Evolutionary conservation across 176 grass and related monocot genomes (phyloP).

Genomic region (Avena insularis): DNA sequence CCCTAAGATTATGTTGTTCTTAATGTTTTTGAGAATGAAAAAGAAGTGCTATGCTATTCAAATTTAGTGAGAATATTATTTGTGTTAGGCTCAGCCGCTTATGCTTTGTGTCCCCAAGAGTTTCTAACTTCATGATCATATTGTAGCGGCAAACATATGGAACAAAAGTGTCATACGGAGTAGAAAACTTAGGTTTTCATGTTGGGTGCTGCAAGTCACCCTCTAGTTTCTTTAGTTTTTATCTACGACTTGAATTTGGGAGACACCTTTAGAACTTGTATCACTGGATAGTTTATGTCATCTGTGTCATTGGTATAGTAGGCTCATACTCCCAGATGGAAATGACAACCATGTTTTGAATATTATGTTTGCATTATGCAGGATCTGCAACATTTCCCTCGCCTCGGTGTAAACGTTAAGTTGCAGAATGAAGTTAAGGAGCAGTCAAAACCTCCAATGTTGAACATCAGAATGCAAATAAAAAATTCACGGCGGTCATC

Average conservation of each 20-base stretch:
- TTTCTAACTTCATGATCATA: conserved; percentile 1
- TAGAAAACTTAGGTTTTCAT: conserved; percentile 8
- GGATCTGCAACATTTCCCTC: conserved; percentile 90
- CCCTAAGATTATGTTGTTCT: background rate
- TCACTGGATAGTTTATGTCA: conserved; percentile 32
- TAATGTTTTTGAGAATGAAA: conserved; percentile 21
- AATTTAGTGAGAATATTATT: background rate
- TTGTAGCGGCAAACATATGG: background rate
- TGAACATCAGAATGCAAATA: conserved; percentile 81
- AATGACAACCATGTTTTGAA: conserved; percentile 37
- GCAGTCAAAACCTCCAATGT: conserved; percentile 52
- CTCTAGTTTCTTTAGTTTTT: conserved; percentile 5
- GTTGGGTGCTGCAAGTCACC: background rate
- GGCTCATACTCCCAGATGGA: background rate
- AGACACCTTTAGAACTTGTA: conserved; percentile 25
- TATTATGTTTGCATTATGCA: conserved; percentile 44
- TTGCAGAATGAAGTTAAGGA: conserved; percentile 62
- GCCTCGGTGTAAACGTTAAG: conserved; percentile 64
- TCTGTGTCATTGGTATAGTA: background rate
- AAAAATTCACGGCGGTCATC: conserved; percentile 63
- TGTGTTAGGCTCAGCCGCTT: background rate
- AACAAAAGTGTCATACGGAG: background rate
- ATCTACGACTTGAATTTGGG: conserved; percentile 4
- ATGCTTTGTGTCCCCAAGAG: background rate
- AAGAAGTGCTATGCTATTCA: conserved; percentile 8